These are phyloP conservation scores for Globisporangium abappressorium DNA, from an alignment of 352 stramenopile species.

Conservation along the genomic window DNA sequence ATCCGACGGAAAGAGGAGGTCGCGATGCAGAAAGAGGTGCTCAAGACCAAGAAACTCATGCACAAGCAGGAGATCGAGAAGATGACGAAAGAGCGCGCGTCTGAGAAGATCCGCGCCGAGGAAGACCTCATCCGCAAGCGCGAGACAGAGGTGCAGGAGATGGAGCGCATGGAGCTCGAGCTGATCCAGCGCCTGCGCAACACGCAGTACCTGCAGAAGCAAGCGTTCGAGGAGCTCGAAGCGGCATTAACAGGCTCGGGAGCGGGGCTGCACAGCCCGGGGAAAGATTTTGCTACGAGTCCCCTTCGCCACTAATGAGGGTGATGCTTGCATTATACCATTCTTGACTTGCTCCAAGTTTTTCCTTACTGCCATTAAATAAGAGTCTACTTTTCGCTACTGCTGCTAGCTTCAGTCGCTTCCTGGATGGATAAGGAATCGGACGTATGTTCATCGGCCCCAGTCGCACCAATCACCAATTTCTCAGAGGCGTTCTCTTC, in stretches of 20 bases:
- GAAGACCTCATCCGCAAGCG: conserved; percentile 58
- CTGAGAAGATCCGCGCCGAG: conserved; percentile 61
- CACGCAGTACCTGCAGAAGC: conserved; percentile 83
- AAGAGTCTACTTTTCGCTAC: not conserved
- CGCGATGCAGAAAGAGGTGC: conserved; percentile 57
- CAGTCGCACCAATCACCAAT: not conserved
- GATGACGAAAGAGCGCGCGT: conserved; percentile 53
- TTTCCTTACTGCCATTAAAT: not conserved
- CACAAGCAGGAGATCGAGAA: conserved; percentile 76
- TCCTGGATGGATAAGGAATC: not conserved
- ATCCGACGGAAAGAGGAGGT: conserved; percentile 74
- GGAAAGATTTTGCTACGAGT: conserved; percentile 26
- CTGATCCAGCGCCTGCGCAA: conserved; percentile 80
- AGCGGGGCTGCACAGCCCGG: conserved; percentile 22
- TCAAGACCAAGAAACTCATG: conserved; percentile 63
- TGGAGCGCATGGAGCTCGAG: conserved; percentile 79
- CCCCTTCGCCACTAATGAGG: conserved; percentile 14
- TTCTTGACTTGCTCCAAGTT: not conserved
- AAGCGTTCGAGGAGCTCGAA: conserved; percentile 84
- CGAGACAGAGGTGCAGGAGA: conserved; percentile 72
- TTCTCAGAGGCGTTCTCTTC: not conserved
- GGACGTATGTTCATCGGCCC: too few species aligned
- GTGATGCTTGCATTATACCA: not conserved
- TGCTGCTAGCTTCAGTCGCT: not conserved
- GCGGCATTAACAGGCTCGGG: conserved; percentile 58